Evolutionary conservation across 2,329 filamentous ascomycete species (phyloP).

Genomic region (Metarhizium rileyi): DNA sequence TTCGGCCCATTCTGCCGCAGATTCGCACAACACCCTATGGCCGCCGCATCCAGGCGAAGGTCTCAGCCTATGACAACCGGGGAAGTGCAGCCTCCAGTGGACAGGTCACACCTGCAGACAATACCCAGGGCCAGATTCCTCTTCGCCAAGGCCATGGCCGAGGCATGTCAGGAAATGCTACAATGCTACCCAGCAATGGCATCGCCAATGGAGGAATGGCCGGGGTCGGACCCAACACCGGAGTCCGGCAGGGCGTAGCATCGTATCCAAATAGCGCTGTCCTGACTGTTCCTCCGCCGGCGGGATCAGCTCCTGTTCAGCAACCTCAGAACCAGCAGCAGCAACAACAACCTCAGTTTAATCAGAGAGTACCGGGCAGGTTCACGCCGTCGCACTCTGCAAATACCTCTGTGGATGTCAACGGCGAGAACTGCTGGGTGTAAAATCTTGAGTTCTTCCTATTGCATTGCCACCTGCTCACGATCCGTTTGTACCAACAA

Average conservation of each 20-base stretch:
- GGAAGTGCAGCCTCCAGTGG: slow-evolving; percentile 34
- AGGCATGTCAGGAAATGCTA: slow-evolving; percentile 28
- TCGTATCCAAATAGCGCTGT: slow-evolving; percentile 23
- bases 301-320: slow-evolving; percentile 16
- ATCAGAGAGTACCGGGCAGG: slow-evolving; percentile 16
- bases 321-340: slow-evolving; percentile 15
- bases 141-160: slow-evolving; percentile 35
- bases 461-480: slow-evolving; percentile 15
- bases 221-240: slow-evolving; percentile 10
- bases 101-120: slow-evolving; percentile 42
- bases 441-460: slow-evolving; percentile 19
- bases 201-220: slow-evolving; percentile 15
- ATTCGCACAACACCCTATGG: slow-evolving; percentile 92
- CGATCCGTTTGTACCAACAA: slow-evolving; percentile 21
- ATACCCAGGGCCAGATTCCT: slow-evolving; percentile 44
- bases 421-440: slow-evolving; percentile 28
- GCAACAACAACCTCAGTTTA: slow-evolving; percentile 16
- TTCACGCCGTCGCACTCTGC: slow-evolving; percentile 17
- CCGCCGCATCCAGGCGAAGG: slow-evolving; percentile 85
- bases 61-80: slow-evolving; percentile 50
- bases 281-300: slow-evolving; percentile 22
- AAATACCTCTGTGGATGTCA: slow-evolving; percentile 18
- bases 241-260: slow-evolving; percentile 24
- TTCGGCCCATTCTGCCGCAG: slow-evolving; percentile 72
- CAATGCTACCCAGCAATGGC: slow-evolving; percentile 24